Base-by-base conservation (phyloP, 768 basidiomycete genomes). In the Dentipellis sp. region DNA sequence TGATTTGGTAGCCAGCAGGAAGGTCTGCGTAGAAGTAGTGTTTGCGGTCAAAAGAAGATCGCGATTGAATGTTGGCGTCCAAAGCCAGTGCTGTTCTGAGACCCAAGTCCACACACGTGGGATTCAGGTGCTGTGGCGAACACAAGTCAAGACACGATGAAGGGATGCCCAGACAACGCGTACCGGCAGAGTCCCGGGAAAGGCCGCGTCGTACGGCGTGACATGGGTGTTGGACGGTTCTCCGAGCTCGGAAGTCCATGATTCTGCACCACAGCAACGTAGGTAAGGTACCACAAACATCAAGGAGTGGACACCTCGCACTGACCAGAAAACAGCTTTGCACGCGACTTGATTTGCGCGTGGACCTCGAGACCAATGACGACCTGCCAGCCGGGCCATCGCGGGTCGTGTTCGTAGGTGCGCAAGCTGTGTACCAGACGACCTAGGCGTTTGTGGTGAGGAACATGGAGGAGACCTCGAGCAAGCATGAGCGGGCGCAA, bases 21-120 rank as follows among this genome's bases (percentile, higher is more conserved):
- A 97, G 78, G 69, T 98, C 97, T 4, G 91, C 80, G 66, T 99
- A 98, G 69, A 97, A 97, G 68, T 99, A 99, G 68, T 98, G 97
- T 67, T 99, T 99, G 61, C 97, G 77, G 69, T 98, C 97, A 63
- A 98, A 98, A 0, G 89, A 78, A 0, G 92, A 95, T 17, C 78
- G 75, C 0, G 62, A 60, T 60, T 89, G 89, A 52, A 95, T 75
- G 4, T 77, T 60, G 11, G 83, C 75, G 36, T 79, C 70, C 21
- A 98, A 75, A 4, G 94, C 94, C 1, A 94, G 64, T 0, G 94
- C 90, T 0, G 92, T 85, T 8, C 89, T 78, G 0, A 94, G 68
- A 3, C 88, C 91, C 6, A 97, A 78, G 58, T 87, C 80, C 2
- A 97, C 86, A 56, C 85, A 87, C 67, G 74, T 77, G 12, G 76